Evolutionary conservation across 768 basidiomycete species (phyloP), one percentile per base, ranked within the genome.

Genomic region (Lactarius pseudohatsudake): DNA sequence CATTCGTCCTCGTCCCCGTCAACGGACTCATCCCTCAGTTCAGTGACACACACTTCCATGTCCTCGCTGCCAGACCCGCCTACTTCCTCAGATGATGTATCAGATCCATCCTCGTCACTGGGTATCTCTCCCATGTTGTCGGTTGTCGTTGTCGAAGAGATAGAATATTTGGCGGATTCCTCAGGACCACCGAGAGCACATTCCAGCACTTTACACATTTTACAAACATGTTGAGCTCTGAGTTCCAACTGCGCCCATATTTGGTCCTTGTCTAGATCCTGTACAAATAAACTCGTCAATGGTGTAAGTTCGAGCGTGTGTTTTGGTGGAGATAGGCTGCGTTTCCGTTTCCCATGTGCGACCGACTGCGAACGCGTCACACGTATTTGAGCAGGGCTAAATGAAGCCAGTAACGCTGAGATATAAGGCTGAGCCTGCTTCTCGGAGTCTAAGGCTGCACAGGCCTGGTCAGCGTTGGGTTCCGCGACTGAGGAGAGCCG

Each of bases 231-330:
- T 67, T 86, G 83, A 18, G 88, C 80, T 54, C 92, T 81, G 62
- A 99, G 79, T 73, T 98, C 96, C 62, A 98, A 76, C 78, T 99
- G 96, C 47, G 88, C 89, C 96, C 96, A 99, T 32, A 98, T 80
- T 75, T 96, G 95, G 64, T 92, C 91, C 28, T 85, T 82, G 70
- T 87, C 89, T 85, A 97, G 88, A 20, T 84, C 88, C 26, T 93
- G 86, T 15, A 88, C 80, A 66, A 87, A 91, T 22, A 99, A 83
- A 41, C 84, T 84, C 8, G 85, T 79, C 3, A 98, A 76, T 7
- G 95, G 95, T 0, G 96, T 97, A 30, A 78, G 78, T 59, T 79
- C 73, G 59, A 87, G 79, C 13, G 76, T 62, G 4, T 74, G 57
- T 54, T 74, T 76, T 36, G 75, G 45, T n/a, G 80, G 75, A n/a